phyloP scores from a whole-genome alignment of 176 grass and related monocot genomes.

The Guadua angustifolia region DNA sequence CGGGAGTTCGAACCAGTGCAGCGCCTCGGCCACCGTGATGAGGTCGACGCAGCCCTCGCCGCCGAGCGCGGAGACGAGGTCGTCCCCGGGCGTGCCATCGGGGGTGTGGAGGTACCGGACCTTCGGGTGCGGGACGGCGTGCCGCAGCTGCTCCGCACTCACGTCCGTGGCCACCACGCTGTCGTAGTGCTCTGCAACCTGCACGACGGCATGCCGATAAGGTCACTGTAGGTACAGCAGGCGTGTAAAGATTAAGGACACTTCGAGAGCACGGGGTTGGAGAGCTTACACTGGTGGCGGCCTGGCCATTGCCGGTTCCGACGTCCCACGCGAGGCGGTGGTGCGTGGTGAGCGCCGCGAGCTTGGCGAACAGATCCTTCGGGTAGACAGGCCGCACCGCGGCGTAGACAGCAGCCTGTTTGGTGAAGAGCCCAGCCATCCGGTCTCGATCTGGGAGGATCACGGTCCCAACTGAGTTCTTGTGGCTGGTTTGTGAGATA shows the following conservation, averaged over 20 bases:
- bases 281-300: conserved; percentile 49
- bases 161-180: conserved; percentile 45
- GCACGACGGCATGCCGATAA: neutral
- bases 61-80: conserved; percentile 32
- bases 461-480: neutral
- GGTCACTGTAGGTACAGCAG: neutral
- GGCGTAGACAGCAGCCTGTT: conserved; percentile 39
- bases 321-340: conserved; percentile 57
- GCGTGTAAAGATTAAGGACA: neutral
- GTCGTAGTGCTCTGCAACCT: conserved; percentile 59
- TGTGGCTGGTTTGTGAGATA: neutral
- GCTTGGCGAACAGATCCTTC: conserved; percentile 44
- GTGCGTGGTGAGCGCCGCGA: conserved; percentile 41
- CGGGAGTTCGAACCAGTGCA: conserved; percentile 59
- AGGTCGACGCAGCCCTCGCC: conserved; percentile 50
- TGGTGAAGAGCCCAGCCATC: conserved; percentile 29
- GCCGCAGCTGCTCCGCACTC: conserved; percentile 40
- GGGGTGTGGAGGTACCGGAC: conserved; percentile 53
- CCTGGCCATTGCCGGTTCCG: conserved; percentile 67
- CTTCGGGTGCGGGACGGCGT: conserved; percentile 40
- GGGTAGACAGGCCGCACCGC: conserved; percentile 30
- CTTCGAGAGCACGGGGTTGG: neutral
- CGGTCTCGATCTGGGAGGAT: neutral
- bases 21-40: conserved; percentile 42
- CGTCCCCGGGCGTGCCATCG: neutral